Evolutionary conservation across 2,329 filamentous ascomycete genomes (phyloP), one percentile per base, ranked within the genome.

Genomic region (Colletotrichum cuscutae): DNA sequence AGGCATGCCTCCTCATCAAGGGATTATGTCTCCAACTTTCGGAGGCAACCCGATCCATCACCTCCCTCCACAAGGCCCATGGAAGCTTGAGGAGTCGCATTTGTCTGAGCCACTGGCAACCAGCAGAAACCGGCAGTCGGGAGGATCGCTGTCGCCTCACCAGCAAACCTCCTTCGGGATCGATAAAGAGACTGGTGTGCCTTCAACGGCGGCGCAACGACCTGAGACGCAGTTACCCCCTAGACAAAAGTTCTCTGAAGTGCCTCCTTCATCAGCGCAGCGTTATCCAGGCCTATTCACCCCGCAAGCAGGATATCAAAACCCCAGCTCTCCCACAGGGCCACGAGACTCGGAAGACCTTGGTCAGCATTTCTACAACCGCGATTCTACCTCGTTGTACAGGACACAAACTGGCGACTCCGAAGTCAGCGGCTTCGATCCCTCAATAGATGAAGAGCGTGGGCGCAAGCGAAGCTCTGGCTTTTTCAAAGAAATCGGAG

Each of bases 31-130:
- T n/a, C 62, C 71, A 13, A 67, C 57, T 24, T 57, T 66, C 7
- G 61, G 53, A 15, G 74, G 75, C 22, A 86, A 84, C 53, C 82
- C 84, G 11, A 78, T 85, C 8, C 83, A 84, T 42, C 82, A 77
- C 32, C 80, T 86, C 3, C 83, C 84, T 30, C 84, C 83, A 1
- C 79, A 81, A n/a, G 85, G 84, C 0, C 82, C 82, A 22, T 90
- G 89, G 88, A 88, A 86, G 62, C 79, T 88, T 6, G 84, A 90
- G 74, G 88, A 89, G 79, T 90, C 89, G 11, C 84, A 88, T 71
- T 80, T 90, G 46, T 80, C 84, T 1, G 84, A 88, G 74, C 89
- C 89, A 30, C 81, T 84, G 22, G 66, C 72, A 24, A 59, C 74
- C 24, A 75, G 74, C 26, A 62, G 74, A 11, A 67, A 59, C 35